Base-by-base conservation (phyloP, 2,329 filamentous ascomycete genomes). In the Fusarium chlamydosporum region DNA sequence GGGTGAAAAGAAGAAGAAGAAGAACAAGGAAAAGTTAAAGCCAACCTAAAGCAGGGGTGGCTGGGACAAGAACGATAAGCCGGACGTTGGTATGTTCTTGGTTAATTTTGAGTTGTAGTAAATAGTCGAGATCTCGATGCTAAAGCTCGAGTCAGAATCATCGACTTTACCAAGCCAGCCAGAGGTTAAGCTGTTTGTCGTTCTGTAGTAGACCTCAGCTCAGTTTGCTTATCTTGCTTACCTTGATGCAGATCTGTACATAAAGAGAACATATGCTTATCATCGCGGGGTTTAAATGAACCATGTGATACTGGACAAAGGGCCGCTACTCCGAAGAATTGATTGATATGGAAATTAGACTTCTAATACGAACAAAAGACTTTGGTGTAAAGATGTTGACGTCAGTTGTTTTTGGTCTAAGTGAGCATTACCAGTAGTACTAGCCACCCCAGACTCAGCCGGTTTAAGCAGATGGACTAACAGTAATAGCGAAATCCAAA, bases 1-100 rank as follows among this genome's bases (percentile, higher is more conserved):
- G 71, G 71, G 61, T 40, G 48, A 47, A 43, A 37, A 35, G 38
- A 26, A 40, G 18, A 20, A 18, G 16, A 37, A 18, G 18, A 20
- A 18, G 16, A 37, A 18, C 23, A 9, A 51, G 26, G 15, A 35
- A 23, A 27, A 23, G 16, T 31, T 33, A 18, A 20, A 23, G 23
- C 23, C 23, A 23, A 6, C 23, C 23, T 23, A 23, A 42, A 26
- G 31, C 16, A 29, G 48, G 23, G 41, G 53, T 54, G 61, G 61
- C 41, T 65, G 64, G 60, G 33, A 43, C 12, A 50, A 27, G 10
- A 34, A 48, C 20, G 34, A 61, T 48, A 55, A 68, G 67, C 62
- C 41, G 50, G n/a, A 18, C 37, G 31, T 37, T 27, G 29, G 26
- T 35, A 34, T 48, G 42, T 50, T 50, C 27, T 45, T 45, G 33